phyloP scores from a whole-genome alignment of 73 alveolate species.

The Blepharisma japonicum region DNA sequence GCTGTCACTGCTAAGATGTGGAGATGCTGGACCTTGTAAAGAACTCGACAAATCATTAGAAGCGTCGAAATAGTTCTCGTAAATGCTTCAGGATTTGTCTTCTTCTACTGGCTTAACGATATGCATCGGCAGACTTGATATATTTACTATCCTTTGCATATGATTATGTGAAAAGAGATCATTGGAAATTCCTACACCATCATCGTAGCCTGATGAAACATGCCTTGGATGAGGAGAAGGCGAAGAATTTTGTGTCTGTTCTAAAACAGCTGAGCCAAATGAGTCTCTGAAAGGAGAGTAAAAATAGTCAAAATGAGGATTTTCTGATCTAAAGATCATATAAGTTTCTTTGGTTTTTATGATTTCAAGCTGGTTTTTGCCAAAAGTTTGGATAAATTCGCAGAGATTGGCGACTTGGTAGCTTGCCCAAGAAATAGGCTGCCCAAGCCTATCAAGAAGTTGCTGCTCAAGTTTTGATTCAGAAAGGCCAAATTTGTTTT shows the following conservation, averaged over 20 bases:
- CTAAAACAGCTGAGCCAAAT: too few relatives aligned
- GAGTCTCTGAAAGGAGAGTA: background rate
- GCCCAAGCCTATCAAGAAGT: too few relatives aligned
- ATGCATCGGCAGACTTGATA: background rate
- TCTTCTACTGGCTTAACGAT: too few relatives aligned
- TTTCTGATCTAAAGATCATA: conserved; percentile 5
- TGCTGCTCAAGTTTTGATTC: too few relatives aligned
- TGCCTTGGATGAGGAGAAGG: background rate
- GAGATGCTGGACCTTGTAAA: too few relatives aligned
- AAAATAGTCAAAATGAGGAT: background rate
- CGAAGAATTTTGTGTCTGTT: background rate
- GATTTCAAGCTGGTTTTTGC: conserved; percentile 12
- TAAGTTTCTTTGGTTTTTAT: background rate
- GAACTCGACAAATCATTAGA: too few relatives aligned
- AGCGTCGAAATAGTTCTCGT: too few relatives aligned
- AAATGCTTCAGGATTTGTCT: too few relatives aligned
- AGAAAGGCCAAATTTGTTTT: too few relatives aligned
- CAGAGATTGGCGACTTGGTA: background rate
- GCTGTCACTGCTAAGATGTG: too few relatives aligned
- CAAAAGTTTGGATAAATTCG: conserved; percentile 4
- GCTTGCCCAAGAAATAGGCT: background rate
- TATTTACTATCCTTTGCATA: background rate
- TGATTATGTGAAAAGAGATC: background rate
- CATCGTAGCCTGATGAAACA: background rate
- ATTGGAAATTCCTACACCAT: background rate